These are phyloP conservation scores for Chimonanthus praecox DNA, from an alignment of 164 flowering plant genomes.

Conservation along the genomic window DNA sequence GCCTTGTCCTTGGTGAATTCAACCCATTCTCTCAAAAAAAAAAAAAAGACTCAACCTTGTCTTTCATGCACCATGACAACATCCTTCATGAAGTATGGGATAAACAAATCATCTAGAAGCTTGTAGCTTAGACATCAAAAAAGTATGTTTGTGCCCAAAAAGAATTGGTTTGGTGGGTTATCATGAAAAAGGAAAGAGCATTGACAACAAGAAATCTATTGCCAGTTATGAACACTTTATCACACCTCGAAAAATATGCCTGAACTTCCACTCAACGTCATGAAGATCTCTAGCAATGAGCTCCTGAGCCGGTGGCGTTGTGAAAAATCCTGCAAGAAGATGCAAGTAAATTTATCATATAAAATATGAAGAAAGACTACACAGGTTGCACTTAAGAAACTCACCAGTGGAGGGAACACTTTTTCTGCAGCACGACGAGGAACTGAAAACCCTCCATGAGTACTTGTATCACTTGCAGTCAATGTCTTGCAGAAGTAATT, in stretches of 20 bases:
- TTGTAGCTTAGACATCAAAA: background rate
- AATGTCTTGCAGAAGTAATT: conserved; percentile 87
- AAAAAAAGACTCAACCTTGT: too few relatives aligned
- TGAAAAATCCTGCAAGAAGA: conserved; percentile 61
- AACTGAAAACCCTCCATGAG: conserved; percentile 94
- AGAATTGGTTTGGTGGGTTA: background rate
- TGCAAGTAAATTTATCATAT: background rate
- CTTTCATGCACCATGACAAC: too few relatives aligned
- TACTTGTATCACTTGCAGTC: conserved; percentile 89
- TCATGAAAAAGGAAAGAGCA: background rate
- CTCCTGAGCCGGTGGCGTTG: conserved; percentile 88
- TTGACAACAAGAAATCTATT: background rate
- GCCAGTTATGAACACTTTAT: background rate
- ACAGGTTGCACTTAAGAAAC: conserved; percentile 3
- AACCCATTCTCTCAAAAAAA: too few relatives aligned
- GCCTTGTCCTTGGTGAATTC: too few relatives aligned
- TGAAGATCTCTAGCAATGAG: conserved; percentile 90
- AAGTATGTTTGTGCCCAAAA: background rate
- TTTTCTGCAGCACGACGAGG: conserved; percentile 96
- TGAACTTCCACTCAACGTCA: conserved; percentile 87
- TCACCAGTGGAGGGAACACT: conserved; percentile 88
- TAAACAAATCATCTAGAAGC: too few relatives aligned
- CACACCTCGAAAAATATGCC: conserved; percentile 84
- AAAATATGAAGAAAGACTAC: background rate
- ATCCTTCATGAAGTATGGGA: too few relatives aligned